Evolutionary conservation across 257 asterid genomes (phyloP), one percentile per base, ranked within the genome.

Genomic region (Solanum pinnatisectum): DNA sequence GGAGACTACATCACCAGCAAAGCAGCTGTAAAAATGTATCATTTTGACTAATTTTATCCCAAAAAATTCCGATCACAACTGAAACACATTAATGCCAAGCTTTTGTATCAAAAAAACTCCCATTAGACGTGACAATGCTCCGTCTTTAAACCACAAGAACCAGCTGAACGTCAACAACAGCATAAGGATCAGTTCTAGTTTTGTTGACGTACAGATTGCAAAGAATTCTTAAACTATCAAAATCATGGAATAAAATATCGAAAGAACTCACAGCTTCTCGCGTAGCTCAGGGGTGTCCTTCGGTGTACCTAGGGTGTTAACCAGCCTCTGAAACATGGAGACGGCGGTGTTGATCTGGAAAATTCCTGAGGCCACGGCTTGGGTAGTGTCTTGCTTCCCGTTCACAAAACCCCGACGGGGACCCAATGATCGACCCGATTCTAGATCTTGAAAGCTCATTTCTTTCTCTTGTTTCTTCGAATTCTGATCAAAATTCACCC

Each of bases 401-500:
- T 87, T 88, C 8, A 46, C 63, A 18, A 79, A 52, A 8, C 81
- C 87, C 20, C 82, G 81, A 35, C 39, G 30, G 22, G 82, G 15
- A 83, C 88, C 84, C 85, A 59, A 25, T 78, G 81, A 46, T 42
- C 92, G 89, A 85, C 94, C 94, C 86, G 91, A 86, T 88, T 93
- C 92, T 56, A 93, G 94, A 91, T 93, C 94, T 72, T 90, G 91
- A 87, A 93, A 93, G 87, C 95, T 93, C 95, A 93, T 92, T 14
- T 65, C 10, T 84, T 84, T 33, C 33, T 39, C 3, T 16, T 59
- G 23, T 39, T 60, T 37, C 16, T 63, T 65, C 39, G 27, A 79
- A 27, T 46, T 46, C 11, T 46, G 18, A 46, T 46, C 40, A 79
- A 79, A 79, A 42, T 78, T 42, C 36, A 18, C 83, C 56, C 52